A percentile compares a stretch with the other conserved stretches of the same genome.
These are phyloP conservation scores for Vitis hybrid DNA, from an alignment of 177 flowering plant species.

Conservation along the genomic window DNA sequence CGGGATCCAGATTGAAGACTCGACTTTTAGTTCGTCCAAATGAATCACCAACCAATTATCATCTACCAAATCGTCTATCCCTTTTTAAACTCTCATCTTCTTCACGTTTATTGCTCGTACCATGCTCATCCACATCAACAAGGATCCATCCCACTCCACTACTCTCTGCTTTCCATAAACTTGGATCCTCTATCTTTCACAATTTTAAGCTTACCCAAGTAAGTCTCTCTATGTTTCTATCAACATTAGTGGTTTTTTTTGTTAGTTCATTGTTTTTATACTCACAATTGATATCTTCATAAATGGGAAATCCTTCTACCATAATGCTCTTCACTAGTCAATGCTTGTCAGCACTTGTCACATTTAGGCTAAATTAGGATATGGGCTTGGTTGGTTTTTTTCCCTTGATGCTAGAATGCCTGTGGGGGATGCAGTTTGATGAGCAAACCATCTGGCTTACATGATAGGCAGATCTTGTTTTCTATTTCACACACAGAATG, in stretches of 20 bases:
- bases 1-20: not conserved
- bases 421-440: not conserved
- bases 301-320: not conserved
- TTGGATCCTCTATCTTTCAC: not conserved
- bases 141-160: not conserved
- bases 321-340: no score
- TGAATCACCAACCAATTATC: conserved; percentile 17
- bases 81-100: conserved; percentile 8
- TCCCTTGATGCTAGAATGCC: not conserved
- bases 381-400: not conserved
- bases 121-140: not conserved
- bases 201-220: not conserved
- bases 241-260: not conserved
- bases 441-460: not conserved
- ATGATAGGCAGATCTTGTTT: not conserved
- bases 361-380: not conserved
- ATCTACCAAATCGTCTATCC: conserved; percentile 12
- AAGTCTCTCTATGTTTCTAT: not conserved
- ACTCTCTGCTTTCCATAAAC: not conserved
- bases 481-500: no score
- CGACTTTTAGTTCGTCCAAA: not conserved
- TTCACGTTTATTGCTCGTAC: not conserved
- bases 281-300: not conserved
- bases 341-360: not conserved
- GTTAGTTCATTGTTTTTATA: not conserved